Base-by-base conservation (phyloP, 805 yeast species). In the Lachancea sp. region DNA sequence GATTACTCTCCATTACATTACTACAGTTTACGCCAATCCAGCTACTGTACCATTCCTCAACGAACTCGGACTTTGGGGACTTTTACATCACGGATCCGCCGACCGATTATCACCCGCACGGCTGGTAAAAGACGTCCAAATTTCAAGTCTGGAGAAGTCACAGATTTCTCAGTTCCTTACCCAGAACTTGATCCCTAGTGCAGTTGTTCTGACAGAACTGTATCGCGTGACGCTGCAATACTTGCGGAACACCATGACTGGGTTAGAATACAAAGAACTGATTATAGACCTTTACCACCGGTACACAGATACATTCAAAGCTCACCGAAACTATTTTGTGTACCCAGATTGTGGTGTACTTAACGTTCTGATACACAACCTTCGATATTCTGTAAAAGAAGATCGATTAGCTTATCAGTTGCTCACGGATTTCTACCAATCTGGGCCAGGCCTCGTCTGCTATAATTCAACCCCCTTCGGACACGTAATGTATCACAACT, bases 21-120 rank as follows among this genome's bases (percentile, higher is more conserved):
- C 54, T 16, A 49, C 58, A 7, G 47, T 54, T 3, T 48, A 45
- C 30, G 35, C 36, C 5, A 40, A 35, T 8, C 34, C 34, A 3
- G 24, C 30, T 8, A 46, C 55, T 8, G 41, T 43, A 5, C 24
- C n/a, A 4, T 23, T 58, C 11, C 22, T 60, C 25, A 60, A 60
- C 38, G 42, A 53, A 2, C 38, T 60, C 8, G 63, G 64, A 0
- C 7, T 60, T 9, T 55, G 60, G 60, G 42, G 55, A 8, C 38
- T 52, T n/a, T 41, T 51, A 3, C 53, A 51, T 29, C 57, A 55
- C 38, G 35, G 39, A 5, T 36, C 46, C 8, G 34, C 45, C n/a
- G 30, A 28, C 7, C 29, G 31, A 16, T 26, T 54, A 22, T 13
- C 45, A 3, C 24, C 40, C 4, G 17, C 40, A 3, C 32, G 36